phyloP scores from a whole-genome alignment of 139 green algal genomes.

The Chlamydomonas sphaeroides region DNA sequence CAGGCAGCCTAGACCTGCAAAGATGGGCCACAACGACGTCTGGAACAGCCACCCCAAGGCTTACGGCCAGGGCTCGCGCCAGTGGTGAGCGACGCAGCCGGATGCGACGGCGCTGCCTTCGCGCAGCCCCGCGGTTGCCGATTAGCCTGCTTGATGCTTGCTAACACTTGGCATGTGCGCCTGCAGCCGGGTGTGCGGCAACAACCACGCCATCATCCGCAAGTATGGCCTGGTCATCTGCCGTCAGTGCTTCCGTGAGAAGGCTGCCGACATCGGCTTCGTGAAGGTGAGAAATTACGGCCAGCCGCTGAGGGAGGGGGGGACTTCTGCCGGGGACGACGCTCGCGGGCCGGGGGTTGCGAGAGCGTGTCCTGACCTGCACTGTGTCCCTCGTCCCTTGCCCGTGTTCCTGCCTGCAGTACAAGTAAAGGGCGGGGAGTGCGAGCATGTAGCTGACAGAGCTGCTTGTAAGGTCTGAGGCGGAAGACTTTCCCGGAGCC shows the following conservation, averaged over 20 bases:
- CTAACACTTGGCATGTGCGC: background rate
- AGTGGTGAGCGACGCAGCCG: constrained; percentile 71
- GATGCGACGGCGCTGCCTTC: too few species aligned
- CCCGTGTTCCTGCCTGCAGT: constrained; percentile 29
- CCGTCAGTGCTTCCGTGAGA: constrained; percentile 98
- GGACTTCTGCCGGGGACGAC: too few species aligned
- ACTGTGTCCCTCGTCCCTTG: background rate
- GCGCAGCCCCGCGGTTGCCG: background rate
- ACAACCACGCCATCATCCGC: constrained; percentile 95
- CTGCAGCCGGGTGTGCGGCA: constrained; percentile 97
- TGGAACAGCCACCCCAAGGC: constrained; percentile 97
- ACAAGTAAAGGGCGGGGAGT: constrained; percentile 33
- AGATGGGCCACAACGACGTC: constrained; percentile 92
- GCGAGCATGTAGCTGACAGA: background rate
- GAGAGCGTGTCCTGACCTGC: too few species aligned
- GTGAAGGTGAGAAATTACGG: constrained; percentile 92
- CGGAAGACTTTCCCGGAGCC: too few species aligned
- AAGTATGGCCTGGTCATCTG: constrained; percentile 99
- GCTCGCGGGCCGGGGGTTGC: too few species aligned
- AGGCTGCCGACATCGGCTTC: constrained; percentile 97
- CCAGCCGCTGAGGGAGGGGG: too few species aligned
- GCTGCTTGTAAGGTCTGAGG: constrained; percentile 39
- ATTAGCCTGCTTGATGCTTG: too few species aligned
- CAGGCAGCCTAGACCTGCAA: constrained; percentile 48
- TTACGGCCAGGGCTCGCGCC: constrained; percentile 87